A percentile compares a stretch with the other conserved stretches of the same genome.
Evolutionary conservation across 192 early-diverging fungal genomes (phyloP).

Genomic region (Podila minutissima): DNA sequence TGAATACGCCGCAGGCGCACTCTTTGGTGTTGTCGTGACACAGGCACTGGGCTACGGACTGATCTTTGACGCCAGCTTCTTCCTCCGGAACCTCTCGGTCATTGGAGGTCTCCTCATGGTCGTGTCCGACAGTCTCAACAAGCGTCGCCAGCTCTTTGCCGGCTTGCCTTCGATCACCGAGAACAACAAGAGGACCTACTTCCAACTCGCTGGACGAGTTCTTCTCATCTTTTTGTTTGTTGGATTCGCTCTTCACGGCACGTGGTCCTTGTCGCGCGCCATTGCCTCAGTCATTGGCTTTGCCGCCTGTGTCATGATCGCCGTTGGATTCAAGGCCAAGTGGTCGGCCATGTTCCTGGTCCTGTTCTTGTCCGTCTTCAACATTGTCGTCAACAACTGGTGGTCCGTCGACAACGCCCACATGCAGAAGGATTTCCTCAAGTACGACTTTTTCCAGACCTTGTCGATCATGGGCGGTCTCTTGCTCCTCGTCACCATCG

Average conservation of each 20-base stretch:
- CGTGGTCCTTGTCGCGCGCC: slow-evolving; percentile 76
- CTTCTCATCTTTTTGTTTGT: slow-evolving; percentile 94
- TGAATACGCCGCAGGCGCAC: slow-evolving; percentile 83
- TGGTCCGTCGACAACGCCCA: slow-evolving; percentile 88
- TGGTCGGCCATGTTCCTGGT: slow-evolving; percentile 95
- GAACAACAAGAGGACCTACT: slow-evolving; percentile 86
- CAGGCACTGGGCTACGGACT: slow-evolving; percentile 96
- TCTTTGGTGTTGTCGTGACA: slow-evolving; percentile 83
- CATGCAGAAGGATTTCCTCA: slow-evolving; percentile 89
- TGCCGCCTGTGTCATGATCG: slow-evolving; percentile 92
- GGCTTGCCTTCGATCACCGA: slow-evolving; percentile 89
- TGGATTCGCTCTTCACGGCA: slow-evolving; percentile 87
- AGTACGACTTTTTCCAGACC: slow-evolving; percentile 99
- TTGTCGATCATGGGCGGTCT: slow-evolving; percentile 96
- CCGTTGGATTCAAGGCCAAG: slow-evolving; percentile 98
- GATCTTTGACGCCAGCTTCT: slow-evolving; percentile 88
- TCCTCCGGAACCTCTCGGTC: slow-evolving; percentile 94
- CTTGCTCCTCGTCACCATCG: slow-evolving; percentile 91
- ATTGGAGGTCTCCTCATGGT: slow-evolving; percentile 95
- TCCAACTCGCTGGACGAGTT: slow-evolving; percentile 92
- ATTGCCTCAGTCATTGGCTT: slow-evolving; percentile 80
- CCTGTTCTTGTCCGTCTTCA: slow-evolving; percentile 87
- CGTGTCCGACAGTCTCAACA: slow-evolving; percentile 80
- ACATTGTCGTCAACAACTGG: slow-evolving; percentile 96
- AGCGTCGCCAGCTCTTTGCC: slow-evolving; percentile 84